Evolutionary conservation across 257 asterid genomes (phyloP), one percentile per base, ranked within the genome.

Genomic region (Plantago elongata): DNA sequence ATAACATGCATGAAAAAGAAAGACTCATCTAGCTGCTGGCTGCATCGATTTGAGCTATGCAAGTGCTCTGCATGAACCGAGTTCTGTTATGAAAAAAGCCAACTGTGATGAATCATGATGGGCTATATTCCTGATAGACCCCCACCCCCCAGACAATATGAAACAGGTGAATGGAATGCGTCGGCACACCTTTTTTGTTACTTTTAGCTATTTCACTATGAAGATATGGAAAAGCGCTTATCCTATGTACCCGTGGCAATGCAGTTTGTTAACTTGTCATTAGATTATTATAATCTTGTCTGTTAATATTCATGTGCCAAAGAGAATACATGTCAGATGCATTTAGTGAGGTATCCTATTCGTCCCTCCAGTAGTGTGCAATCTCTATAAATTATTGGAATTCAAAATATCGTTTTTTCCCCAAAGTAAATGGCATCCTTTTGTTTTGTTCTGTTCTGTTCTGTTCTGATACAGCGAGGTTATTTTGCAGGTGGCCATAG

Each of bases 401-500:
- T 34, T 29, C 4, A 10, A 61, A 18, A 15, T 56, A 61, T 37
- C 58, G 34, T 47, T 48, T 61, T 27, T 34, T 22, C 27, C 27
- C 40, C 8, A 7, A 4, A 34, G 40, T 34, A 34, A 34, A 34
- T 51, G 27, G 57, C 38, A 15, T 17, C 11, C 38, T 51, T 52
- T 13, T 13, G 22, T 22, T 22, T 2, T 22, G 27, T 52, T 10
- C 57, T 29, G 30, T 22, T 22, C 27, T 22, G 27, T 52, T 10
- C 57, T 29, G 30, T 37, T 54, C 64, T 65, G 49, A 30, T 72
- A 43, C 63, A 54, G 58, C 51, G 18, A 22, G 45, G 52, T 69
- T 38, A 34, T 64, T 49, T 64, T 71, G 60, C 89, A 93, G 99
- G 99, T 93, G 74, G 97, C 99, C 52, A 77, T 90, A 74, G 92